These are phyloP conservation scores for Guillardia theta DNA, from an alignment of 78 protist species.

Conservation along the genomic window DNA sequence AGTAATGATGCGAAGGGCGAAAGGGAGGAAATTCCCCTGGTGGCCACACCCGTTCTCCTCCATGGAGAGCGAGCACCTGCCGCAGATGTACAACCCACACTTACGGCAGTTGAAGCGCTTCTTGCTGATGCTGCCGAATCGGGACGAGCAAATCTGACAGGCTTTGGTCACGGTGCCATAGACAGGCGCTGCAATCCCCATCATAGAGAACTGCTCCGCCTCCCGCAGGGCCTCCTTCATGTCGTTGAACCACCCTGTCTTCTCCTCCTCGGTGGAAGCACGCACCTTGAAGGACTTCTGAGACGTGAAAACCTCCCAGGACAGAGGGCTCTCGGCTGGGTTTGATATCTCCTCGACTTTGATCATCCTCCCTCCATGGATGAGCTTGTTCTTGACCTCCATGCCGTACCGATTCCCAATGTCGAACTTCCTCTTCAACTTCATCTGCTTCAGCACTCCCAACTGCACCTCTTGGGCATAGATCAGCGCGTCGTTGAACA, in stretches of 20 bases:
- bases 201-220: not conserved
- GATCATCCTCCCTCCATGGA: not conserved
- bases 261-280: not conserved
- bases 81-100: too few species aligned
- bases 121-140: too few species aligned
- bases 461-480: not conserved
- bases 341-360: not conserved
- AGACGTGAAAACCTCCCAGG: not conserved
- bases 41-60: too few species aligned
- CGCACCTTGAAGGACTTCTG: not conserved
- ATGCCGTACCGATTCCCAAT: not conserved
- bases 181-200: not conserved
- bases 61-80: too few species aligned
- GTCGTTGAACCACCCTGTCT: not conserved
- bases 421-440: not conserved
- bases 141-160: too few species aligned
- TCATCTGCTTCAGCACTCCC: not conserved
- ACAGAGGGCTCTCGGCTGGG: not conserved
- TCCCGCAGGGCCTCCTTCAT: not conserved
- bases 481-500: constrained; percentile 1
- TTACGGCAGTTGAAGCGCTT: too few species aligned
- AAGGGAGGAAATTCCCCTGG: too few species aligned
- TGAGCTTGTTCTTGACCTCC: not conserved
- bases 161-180: too few species aligned
- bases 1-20: too few species aligned